Base-by-base conservation (phyloP, 1,284 basidiomycete genomes). In the Bjerkandera adusta region DNA sequence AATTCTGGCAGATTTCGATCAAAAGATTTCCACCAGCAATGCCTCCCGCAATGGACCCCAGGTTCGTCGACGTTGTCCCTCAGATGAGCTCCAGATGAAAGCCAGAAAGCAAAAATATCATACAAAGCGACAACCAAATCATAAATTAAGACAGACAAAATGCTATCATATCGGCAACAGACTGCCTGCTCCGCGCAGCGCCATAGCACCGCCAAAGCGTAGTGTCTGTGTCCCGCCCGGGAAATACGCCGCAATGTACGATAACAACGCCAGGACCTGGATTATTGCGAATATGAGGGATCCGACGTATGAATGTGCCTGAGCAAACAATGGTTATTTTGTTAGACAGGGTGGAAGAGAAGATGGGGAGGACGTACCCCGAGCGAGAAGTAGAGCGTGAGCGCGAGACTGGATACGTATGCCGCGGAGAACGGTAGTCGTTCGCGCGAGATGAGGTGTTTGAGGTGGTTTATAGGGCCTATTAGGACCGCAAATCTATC, bases 211-310 rank as follows among this genome's bases (percentile, higher is more conserved):
- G 11, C 92, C 92, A 58, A 94, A 82, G 22, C 89, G 79, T 27
- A 95, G 72, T 0, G 92, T 94, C 52, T 84, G 80, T 12, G 74
- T 75, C 7, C 88, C 92, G 10, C 92, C 92, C 3, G 92, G 92
- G 68, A 95, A 96, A 68, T 96, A 97, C 0, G 92, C 92, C 13
- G 91, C 73, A 7, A 97, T 77, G 60, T 97, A 97, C 11, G 86
- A 78, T 8, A 96, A 70, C 7, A 97, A 79, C 1, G 92, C 85
- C 35, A 88, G 70, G 32, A 95, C 81, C 79, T 90, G 63, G 4
- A 95, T 72, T 36, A 85, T 77, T 4, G 88, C 92, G 27, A 81
- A 81, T 47, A 96, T 64, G 15, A 97, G 68, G 1, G 91, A 93
- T 20, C 91, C 91, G 20, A 97, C 58, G 47, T 91, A 93, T 22